Evolutionary conservation across 371 early-diverging fungal genomes (phyloP), one percentile per base, ranked within the genome.

Genomic region (Apophysomyces elegans): DNA sequence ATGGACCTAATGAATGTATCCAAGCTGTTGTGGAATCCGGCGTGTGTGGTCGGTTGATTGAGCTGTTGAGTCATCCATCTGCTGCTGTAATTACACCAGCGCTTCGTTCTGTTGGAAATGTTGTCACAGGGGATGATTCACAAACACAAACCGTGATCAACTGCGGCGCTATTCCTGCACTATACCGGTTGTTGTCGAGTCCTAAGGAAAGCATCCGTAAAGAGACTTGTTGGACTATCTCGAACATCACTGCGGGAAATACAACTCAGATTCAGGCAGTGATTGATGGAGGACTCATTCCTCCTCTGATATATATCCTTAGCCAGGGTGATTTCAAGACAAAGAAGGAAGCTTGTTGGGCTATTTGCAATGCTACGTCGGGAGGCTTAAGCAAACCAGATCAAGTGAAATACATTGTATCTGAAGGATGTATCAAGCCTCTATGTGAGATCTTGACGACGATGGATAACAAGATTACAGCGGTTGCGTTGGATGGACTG

Each of bases 181-280:
- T 99, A 38, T 80, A 86, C 18, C 75, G 84, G 13, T 86, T 97
- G 39, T 85, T 98, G 14, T 84, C 84, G 65, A 91, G 91, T 70
- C 93, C 95, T 56, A 93, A 94, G 78, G 96, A 97, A 59, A 91
- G 91, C 41, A 94, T 99, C 60, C 90, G 95, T 70, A 99, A 99
- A 85, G 99, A 99, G 81, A 96, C 99, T 32, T 99, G 99, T 86
- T 99, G 99, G 99, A 97, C 99, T 11, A 90, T 99, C 61, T 99
- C 99, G 26, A 99, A 99, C 84, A 95, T 99, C 75, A 97, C 99
- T 37, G 99, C 99, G 8, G 99, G 99, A 45, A 97, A 93, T 66
- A 84, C 91, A 12, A 79, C 76, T 8, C 99, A 99, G 79, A 96
- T 99, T 71, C 92, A 96, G 79, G 89, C 88, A 9, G 91, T 99